Conservation (phyloP, 495 filamentous ascomycete genomes). For the Hypoxylon fragiforme region DNA sequence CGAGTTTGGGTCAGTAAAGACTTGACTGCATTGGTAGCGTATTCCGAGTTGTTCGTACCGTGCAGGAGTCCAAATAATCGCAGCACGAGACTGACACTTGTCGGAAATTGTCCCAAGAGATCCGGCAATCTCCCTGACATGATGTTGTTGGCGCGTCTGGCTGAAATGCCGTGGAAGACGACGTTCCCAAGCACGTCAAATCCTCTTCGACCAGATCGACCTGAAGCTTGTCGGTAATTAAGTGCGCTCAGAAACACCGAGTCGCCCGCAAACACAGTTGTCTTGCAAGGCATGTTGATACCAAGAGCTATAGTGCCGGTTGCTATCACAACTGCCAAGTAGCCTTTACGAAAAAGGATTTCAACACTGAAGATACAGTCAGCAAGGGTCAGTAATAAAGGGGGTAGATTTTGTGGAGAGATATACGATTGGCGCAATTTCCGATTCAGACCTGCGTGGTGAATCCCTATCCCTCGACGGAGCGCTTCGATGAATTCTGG, state of each 20-base stretch:
- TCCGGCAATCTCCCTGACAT: conserved; percentile 72
- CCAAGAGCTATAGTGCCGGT: conserved; percentile 76
- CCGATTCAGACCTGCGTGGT: conserved; percentile 79
- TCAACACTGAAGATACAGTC: conserved; percentile 55
- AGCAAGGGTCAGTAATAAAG: conserved; percentile 14
- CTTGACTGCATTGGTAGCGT: conserved; percentile 63
- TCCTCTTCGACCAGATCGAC: conserved; percentile 76
- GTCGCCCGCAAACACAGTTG: conserved; percentile 75
- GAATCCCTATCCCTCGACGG: conserved; percentile 69
- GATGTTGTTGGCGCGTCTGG: conserved; percentile 60
- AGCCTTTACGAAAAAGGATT: conserved; percentile 75
- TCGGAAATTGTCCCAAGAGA: conserved; percentile 76
- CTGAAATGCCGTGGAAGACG: conserved; percentile 66
- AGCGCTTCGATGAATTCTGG: conserved; percentile 58
- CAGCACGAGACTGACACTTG: conserved; percentile 72
- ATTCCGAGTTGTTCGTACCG: conserved; percentile 62
- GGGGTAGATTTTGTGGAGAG: not conserved
- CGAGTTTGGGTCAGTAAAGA: conserved; percentile 69
- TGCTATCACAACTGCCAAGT: conserved; percentile 70
- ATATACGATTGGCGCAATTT: conserved; percentile 65
- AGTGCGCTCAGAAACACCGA: conserved; percentile 71
- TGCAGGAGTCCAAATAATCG: conserved; percentile 68
- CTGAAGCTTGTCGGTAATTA: conserved; percentile 75
- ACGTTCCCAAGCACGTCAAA: conserved; percentile 83
- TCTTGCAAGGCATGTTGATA: conserved; percentile 87